Base-by-base conservation (phyloP, 345 rosid genomes). In the Aquilaria yunnanensis region DNA sequence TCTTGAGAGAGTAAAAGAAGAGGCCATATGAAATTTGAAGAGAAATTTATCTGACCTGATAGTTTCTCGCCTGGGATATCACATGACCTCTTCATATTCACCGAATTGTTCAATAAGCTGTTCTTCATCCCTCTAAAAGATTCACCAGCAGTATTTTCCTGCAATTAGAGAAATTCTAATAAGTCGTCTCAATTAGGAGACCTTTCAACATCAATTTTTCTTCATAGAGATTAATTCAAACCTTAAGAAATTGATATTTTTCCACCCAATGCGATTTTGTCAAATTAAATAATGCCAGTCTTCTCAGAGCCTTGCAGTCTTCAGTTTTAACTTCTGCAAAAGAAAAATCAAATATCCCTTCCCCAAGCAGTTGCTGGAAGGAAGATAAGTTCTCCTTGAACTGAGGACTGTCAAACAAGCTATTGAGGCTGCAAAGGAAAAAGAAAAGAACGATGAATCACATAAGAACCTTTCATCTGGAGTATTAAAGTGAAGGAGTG, bases 341-440 rank as follows among this genome's bases (percentile, higher is more conserved):
- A 64, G 85, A 75, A 54, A 76, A 62, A 63, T 86, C 96, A 72
- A 88, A 88, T 47, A 88, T 71, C 67, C 97, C 96, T 74, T 88
- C 86, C 16, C 70, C 80, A 53, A 86, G 85, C 70, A 91, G 77
- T 55, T 79, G 72, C 71, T 88, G 86, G 61, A 86, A 84, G 71
- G 81, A 80, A 65, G 71, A 68, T 73, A 80, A 64, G 75, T 84
- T 84, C 72, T 88, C 93, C 85, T 82, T 84, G 77, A 84, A 88
- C 66, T 84, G 93, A 72, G 73, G 72, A 73, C 96, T 84, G 66
- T 78, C 81, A 47, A 88, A 90, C 97, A 88, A 72, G 71, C 65
- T 73, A 73, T 63, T 70, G 60, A 85, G 77, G 80, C 97, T 90
- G 86, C 81, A 77, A 14, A 50, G 32, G 54, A 51, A 45, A 57